phyloP scores from a whole-genome alignment of 1,139 yeast genomes.

The Blastobotrys malaysiensis region DNA sequence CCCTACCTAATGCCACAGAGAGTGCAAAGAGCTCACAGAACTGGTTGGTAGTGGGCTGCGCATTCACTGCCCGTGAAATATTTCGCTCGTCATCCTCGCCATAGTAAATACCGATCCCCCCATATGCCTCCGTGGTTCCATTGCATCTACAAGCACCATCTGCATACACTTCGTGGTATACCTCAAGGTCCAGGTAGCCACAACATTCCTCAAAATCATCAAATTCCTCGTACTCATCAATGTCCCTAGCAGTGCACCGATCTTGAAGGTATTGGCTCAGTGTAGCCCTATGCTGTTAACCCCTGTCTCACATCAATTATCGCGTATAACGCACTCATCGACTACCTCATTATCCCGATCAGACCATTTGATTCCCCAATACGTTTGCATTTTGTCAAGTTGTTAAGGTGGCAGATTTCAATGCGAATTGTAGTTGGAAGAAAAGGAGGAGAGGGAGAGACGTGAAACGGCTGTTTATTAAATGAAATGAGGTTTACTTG shows the following conservation, averaged over 20 bases:
- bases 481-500: no score
- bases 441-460: no score
- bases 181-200: not conserved
- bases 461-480: no score
- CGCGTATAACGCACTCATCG: no score
- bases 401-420: no score
- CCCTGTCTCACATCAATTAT: no score
- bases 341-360: no score
- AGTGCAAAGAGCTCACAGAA: conserved; percentile 75
- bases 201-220: not conserved
- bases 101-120: conserved; percentile 74
- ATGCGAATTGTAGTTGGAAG: no score
- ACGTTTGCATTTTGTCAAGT: no score
- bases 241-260: not conserved
- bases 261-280: no score
- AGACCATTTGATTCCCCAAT: no score
- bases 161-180: conserved; percentile 41
- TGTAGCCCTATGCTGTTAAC: no score
- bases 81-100: conserved; percentile 53
- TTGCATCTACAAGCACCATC: conserved; percentile 68
- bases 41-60: conserved; percentile 60
- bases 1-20: conserved; percentile 43
- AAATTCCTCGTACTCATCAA: not conserved
- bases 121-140: conserved; percentile 41
- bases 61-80: conserved; percentile 41